These are phyloP conservation scores for Lachnellula hyalina DNA, from an alignment of 2,329 filamentous ascomycete genomes.

Conservation along the genomic window DNA sequence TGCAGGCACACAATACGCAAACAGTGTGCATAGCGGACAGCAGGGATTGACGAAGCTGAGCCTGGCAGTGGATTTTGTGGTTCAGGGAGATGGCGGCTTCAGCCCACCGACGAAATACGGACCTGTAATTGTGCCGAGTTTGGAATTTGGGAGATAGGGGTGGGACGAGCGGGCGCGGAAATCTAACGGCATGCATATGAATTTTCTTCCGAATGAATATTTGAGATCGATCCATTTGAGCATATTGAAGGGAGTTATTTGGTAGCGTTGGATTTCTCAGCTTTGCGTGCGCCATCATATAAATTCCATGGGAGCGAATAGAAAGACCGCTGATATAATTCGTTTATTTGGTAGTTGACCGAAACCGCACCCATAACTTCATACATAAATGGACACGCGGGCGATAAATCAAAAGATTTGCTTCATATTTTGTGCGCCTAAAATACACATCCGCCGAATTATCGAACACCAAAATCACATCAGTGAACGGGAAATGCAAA, in stretches of 20 bases:
- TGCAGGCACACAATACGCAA: slow-evolving; percentile 25
- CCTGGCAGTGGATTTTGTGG: slow-evolving; percentile 92
- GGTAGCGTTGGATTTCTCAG: neutral
- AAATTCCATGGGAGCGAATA: slow-evolving; percentile 1
- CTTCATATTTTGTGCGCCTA: slow-evolving; percentile 24
- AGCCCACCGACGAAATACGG: slow-evolving; percentile 89
- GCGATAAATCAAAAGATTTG: neutral
- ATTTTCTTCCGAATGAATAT: neutral
- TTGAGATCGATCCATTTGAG: neutral
- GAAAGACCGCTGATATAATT: neutral
- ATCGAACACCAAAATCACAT: slow-evolving; percentile 7
- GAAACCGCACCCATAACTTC: no score
- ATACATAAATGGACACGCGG: no score
- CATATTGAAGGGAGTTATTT: slow-evolving; percentile 17
- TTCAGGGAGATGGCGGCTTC: slow-evolving; percentile 83
- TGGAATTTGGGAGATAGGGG: slow-evolving; percentile 63
- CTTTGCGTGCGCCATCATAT: neutral
- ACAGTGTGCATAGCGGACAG: slow-evolving; percentile 32
- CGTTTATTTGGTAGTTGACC: neutral
- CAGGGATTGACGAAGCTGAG: slow-evolving; percentile 63
- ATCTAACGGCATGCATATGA: neutral
- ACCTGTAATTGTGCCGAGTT: slow-evolving; percentile 86
- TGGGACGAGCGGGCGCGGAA: neutral
- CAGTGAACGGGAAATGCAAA: slow-evolving; percentile 13
- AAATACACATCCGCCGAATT: slow-evolving; percentile 21